These are phyloP conservation scores for Wickerhamiella bombiphila DNA, from an alignment of 805 yeast genomes.

Conservation along the genomic window DNA sequence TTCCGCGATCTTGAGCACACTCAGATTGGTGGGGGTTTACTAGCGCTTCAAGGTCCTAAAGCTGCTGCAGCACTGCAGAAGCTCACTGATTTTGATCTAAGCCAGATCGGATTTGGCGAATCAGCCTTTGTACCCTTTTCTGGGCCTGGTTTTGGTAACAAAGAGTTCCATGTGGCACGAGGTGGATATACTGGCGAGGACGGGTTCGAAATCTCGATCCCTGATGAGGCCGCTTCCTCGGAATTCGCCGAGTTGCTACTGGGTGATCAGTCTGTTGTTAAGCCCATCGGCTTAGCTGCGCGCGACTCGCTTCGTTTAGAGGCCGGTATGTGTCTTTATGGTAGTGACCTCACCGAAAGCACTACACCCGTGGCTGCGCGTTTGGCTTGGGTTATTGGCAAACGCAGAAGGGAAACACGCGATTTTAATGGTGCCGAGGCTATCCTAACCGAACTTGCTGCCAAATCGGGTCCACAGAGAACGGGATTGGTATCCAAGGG, in stretches of 20 bases:
- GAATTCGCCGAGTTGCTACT: conserved; percentile 50
- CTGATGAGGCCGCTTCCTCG: conserved; percentile 34
- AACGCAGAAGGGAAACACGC: conserved; percentile 46
- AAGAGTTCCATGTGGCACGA: conserved; percentile 64
- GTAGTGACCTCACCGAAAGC: conserved; percentile 70
- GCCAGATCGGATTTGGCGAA: conserved; percentile 59
- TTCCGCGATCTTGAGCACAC: conserved; percentile 23
- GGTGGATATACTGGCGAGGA: conserved; percentile 98
- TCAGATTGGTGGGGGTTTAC: conserved; percentile 52
- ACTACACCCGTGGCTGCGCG: conserved; percentile 83
- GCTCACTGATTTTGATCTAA: conserved; percentile 44
- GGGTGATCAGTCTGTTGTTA: conserved; percentile 36
- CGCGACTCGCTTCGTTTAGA: conserved; percentile 89
- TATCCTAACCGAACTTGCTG: conserved; percentile 55
- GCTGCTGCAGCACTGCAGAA: conserved; percentile 55
- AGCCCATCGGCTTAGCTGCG: conserved; percentile 95
- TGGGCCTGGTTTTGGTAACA: conserved; percentile 4
- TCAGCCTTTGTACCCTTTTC: conserved; percentile 34
- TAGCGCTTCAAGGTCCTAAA: conserved; percentile 89
- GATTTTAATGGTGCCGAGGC: conserved; percentile 63
- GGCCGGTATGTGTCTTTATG: conserved; percentile 97
- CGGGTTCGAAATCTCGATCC: conserved; percentile 84
- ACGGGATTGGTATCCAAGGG: conserved; percentile 64
- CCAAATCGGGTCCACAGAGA: conserved; percentile 48
- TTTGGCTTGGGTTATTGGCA: conserved; percentile 79